phyloP scores from a whole-genome alignment of 257 asterid genomes.

The Petunia axillaris region DNA sequence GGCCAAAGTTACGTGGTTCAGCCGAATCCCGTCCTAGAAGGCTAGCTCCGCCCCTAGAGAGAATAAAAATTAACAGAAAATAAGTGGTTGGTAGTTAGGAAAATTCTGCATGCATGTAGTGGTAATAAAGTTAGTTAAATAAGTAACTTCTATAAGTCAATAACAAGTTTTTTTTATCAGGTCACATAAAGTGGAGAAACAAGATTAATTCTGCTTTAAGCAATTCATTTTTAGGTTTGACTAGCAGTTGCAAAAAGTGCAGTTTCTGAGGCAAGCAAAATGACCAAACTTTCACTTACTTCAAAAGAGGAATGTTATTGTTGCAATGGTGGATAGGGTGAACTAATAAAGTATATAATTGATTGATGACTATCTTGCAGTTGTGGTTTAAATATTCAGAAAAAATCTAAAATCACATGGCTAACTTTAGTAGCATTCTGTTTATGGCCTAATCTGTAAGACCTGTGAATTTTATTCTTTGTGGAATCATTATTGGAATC shows the following conservation, averaged over 20 bases:
- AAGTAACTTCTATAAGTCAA: not conserved
- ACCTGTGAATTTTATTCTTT: not conserved
- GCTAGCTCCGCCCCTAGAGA: not conserved
- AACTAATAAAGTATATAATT: conserved; percentile 27
- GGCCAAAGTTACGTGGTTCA: too few species aligned
- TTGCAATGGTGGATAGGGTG: conserved; percentile 45
- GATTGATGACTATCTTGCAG: conserved; percentile 12
- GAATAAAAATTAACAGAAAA: not conserved
- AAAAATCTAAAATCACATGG: not conserved
- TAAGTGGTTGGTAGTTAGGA: not conserved
- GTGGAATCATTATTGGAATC: not conserved
- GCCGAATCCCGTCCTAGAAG: too few species aligned
- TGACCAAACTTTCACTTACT: conserved; percentile 16
- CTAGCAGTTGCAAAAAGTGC: not conserved
- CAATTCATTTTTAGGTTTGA: conserved; percentile 23
- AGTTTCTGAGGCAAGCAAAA: conserved; percentile 15
- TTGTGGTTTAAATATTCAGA: not conserved
- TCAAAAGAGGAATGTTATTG: not conserved
- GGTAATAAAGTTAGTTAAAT: not conserved
- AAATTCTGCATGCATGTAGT: not conserved
- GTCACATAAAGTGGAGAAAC: not conserved
- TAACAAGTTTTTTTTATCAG: conserved; percentile 7
- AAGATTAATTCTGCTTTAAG: not conserved
- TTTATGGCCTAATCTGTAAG: not conserved
- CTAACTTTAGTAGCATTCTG: not conserved